These are phyloP conservation scores for Xylariaceae sp. DNA, from an alignment of 2,329 filamentous ascomycete genomes.

Conservation along the genomic window DNA sequence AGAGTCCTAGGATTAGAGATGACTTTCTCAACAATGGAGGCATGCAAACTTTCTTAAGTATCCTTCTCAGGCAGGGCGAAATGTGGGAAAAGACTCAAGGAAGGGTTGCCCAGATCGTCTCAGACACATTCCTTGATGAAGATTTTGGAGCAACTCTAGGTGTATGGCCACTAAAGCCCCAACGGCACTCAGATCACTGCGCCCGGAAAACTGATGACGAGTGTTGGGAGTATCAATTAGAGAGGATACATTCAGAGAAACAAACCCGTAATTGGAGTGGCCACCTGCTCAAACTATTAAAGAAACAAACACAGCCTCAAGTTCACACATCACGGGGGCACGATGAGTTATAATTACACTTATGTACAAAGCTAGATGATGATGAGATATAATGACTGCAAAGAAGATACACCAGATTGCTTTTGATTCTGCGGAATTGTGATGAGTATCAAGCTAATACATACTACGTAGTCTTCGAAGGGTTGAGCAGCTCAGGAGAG, in stretches of 20 bases:
- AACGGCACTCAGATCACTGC: constrained; percentile 36
- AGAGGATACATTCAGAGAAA: constrained; percentile 11
- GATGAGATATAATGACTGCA: no score
- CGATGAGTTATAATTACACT: no score
- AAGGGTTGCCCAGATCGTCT: constrained; percentile 54
- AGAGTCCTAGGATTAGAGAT: constrained; percentile 46
- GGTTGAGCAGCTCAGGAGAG: no score
- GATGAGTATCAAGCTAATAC: no score
- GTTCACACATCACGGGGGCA: no score
- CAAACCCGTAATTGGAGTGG: constrained; percentile 41
- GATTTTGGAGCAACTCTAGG: constrained; percentile 57
- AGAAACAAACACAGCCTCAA: no score
- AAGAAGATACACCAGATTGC: no score
- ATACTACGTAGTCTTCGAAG: no score
- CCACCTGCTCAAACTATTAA: constrained; percentile 23
- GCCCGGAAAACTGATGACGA: constrained; percentile 39
- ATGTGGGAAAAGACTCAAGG: constrained; percentile 49
- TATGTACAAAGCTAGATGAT: no score
- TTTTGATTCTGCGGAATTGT: no score
- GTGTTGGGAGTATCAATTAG: constrained; percentile 56
- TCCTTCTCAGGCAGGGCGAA: constrained; percentile 45
- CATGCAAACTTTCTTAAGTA: constrained; percentile 51
- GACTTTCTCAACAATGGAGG: constrained; percentile 54
- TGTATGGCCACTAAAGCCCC: constrained; percentile 47
- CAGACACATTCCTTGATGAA: constrained; percentile 64